Evolutionary conservation across 192 early-diverging fungal genomes (phyloP).

Genomic region (Coemansia guatemalensis): DNA sequence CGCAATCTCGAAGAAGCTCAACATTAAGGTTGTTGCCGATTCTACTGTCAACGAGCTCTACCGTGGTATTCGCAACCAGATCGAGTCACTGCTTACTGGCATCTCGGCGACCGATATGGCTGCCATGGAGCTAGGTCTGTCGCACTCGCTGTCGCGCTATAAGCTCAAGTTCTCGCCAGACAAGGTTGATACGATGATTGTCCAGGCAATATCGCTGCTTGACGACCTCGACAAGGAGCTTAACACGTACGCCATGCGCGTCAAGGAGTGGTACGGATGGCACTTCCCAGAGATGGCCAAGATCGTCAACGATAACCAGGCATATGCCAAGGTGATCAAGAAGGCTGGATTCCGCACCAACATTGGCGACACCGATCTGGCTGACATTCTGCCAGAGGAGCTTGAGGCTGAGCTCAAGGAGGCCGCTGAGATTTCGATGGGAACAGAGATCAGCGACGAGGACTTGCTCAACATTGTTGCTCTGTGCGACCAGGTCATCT

Average conservation of each 20-base stretch:
- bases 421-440: slow-evolving; percentile 98
- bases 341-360: slow-evolving; percentile 89
- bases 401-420: slow-evolving; percentile 90
- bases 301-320: slow-evolving; percentile 93
- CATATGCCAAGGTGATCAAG: slow-evolving; percentile 89
- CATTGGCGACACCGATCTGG: slow-evolving; percentile 73
- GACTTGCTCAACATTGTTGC: slow-evolving; percentile 95
- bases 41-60: slow-evolving; percentile 86
- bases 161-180: slow-evolving; percentile 99
- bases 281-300: slow-evolving; percentile 99
- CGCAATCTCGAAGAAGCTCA: slow-evolving; percentile 83
- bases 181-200: slow-evolving; percentile 99
- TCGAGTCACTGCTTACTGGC: slow-evolving; percentile 87
- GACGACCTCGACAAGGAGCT: slow-evolving; percentile 99
- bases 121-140: slow-evolving; percentile 97
- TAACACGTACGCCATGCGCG: slow-evolving; percentile 97
- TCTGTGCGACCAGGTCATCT: slow-evolving; percentile 95
- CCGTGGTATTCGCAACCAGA: slow-evolving; percentile 94
- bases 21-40: slow-evolving; percentile 82
- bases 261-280: slow-evolving; percentile 99
- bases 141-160: slow-evolving; percentile 98
- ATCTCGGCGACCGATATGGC: slow-evolving; percentile 84
- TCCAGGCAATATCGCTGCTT: slow-evolving; percentile 95
- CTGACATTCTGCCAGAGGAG: slow-evolving; percentile 86
- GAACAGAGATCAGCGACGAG: slow-evolving; percentile 95